These are phyloP conservation scores for Penicillium sp. DNA, from an alignment of 2,329 filamentous ascomycete genomes.

Conservation along the genomic window DNA sequence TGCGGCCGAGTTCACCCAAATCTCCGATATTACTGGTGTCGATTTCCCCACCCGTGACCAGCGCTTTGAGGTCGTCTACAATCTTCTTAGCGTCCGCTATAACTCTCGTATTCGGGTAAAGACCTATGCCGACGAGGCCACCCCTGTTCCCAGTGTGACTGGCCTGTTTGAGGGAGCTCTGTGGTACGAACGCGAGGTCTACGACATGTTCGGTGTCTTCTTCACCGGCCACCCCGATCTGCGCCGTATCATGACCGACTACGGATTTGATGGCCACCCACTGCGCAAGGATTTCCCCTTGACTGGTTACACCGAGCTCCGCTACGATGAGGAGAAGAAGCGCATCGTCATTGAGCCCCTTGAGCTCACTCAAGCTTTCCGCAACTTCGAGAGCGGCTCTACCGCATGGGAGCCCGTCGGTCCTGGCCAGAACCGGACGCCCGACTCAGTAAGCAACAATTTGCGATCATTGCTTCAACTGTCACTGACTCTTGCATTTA, in stretches of 20 bases:
- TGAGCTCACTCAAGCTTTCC: constrained; percentile 96
- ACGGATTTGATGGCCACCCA: constrained; percentile 97
- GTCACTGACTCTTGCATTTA: constrained; percentile 11
- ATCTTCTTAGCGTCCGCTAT: constrained; percentile 90
- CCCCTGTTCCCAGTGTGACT: constrained; percentile 85
- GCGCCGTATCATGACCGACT: constrained; percentile 97
- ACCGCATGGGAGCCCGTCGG: constrained; percentile 69
- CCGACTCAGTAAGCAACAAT: constrained; percentile 58
- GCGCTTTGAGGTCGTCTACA: constrained; percentile 98
- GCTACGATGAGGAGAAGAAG: constrained; percentile 99
- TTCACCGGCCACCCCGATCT: constrained; percentile 94
- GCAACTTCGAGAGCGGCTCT: constrained; percentile 91
- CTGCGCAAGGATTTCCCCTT: constrained; percentile 96
- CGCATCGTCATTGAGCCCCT: constrained; percentile 96
- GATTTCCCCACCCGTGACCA: constrained; percentile 95
- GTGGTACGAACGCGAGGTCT: constrained; percentile 98
- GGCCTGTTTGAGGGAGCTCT: constrained; percentile 89
- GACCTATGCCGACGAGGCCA: constrained; percentile 96
- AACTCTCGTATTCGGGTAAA: constrained; percentile 97
- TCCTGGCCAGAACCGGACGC: constrained; percentile 71
- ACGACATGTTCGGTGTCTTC: constrained; percentile 96
- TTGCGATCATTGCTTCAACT: not conserved
- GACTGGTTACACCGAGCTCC: constrained; percentile 95
- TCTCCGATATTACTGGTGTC: constrained; percentile 88
- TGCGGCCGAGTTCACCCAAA: constrained; percentile 90